Evolutionary conservation across 768 basidiomycete species (phyloP).

Genomic region (Chalciporus sphaerocephalus): DNA sequence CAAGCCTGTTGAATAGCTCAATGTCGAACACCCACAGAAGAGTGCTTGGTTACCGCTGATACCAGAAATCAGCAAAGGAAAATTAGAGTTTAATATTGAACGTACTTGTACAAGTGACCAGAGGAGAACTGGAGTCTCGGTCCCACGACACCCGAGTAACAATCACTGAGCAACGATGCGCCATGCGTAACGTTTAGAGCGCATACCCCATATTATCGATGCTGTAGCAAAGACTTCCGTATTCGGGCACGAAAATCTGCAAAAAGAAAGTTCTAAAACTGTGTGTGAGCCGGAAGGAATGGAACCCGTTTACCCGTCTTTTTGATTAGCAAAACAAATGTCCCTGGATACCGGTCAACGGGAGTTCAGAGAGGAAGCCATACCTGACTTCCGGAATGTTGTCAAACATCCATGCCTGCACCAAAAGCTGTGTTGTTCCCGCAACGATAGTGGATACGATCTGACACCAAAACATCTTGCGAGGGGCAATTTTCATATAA

Average conservation of each 20-base stretch:
- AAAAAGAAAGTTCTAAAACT: background rate
- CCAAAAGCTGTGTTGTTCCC: constrained; percentile 69
- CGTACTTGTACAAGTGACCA: constrained; percentile 58
- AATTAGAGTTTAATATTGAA: background rate
- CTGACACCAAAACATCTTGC: constrained; percentile 69
- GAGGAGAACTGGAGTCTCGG: constrained; percentile 54
- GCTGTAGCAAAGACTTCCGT: constrained; percentile 54
- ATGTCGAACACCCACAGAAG: constrained; percentile 6
- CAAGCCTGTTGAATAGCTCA: constrained; percentile 34
- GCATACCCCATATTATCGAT: constrained; percentile 47
- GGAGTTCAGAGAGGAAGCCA: background rate
- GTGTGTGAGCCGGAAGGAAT: background rate
- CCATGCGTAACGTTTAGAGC: background rate
- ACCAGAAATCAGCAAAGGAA: constrained; percentile 11
- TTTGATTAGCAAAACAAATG: constrained; percentile 44
- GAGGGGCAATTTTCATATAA: constrained; percentile 59
- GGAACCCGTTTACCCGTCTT: constrained; percentile 30
- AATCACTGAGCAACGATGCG: constrained; percentile 11
- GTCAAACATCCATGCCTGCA: constrained; percentile 69
- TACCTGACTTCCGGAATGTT: constrained; percentile 45
- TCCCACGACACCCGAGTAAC: constrained; percentile 57
- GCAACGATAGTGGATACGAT: constrained; percentile 63
- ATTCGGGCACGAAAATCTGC: constrained; percentile 46
- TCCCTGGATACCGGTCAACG: constrained; percentile 30
- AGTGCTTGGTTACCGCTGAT: constrained; percentile 15